Percentiles rank a stretch among this genome's conserved stretches.
These are phyloP conservation scores for Mollisiaceae sp. DNA, from an alignment of 2,329 filamentous ascomycete species.

Conservation along the genomic window DNA sequence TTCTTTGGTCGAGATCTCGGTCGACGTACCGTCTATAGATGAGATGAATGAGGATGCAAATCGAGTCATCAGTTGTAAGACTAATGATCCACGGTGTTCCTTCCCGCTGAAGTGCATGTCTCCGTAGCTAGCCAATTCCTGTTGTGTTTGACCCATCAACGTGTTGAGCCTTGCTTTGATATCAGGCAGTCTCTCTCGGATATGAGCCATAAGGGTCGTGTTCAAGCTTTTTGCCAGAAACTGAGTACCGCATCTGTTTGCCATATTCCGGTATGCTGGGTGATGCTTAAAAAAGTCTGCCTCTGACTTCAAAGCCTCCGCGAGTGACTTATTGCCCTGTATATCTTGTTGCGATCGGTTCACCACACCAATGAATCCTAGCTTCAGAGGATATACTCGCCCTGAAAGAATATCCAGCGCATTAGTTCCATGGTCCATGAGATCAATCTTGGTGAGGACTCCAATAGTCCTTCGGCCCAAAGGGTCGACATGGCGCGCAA, in stretches of 20 bases:
- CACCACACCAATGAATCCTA: conserved; percentile 97
- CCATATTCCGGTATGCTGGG: conserved; percentile 96
- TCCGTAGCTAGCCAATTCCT: conserved; percentile 96
- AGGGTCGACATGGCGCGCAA: conserved; percentile 95
- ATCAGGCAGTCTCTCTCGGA: conserved; percentile 92
- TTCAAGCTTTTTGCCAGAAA: conserved; percentile 95
- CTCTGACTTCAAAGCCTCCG: conserved; percentile 88
- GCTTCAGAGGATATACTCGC: conserved; percentile 92
- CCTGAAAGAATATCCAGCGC: conserved; percentile 97
- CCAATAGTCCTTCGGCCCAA: conserved; percentile 94
- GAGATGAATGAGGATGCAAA: conserved; percentile 98
- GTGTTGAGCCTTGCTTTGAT: conserved; percentile 98
- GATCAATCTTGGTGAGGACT: conserved; percentile 93
- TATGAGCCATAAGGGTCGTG: conserved; percentile 93
- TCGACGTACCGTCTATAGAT: conserved; percentile 97
- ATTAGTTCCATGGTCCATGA: conserved; percentile 99
- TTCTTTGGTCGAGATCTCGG: conserved; percentile 95
- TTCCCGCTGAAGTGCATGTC: conserved; percentile 98
- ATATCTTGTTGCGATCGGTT: conserved; percentile 99
- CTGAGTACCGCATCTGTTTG: conserved; percentile 89
- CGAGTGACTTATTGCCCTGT: conserved; percentile 91
- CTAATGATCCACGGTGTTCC: conserved; percentile 92
- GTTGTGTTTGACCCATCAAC: conserved; percentile 98
- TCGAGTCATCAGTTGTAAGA: conserved; percentile 96
- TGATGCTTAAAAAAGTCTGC: conserved; percentile 96